phyloP scores from a whole-genome alignment of 1,284 basidiomycete genomes.

The Athelia sp. region DNA sequence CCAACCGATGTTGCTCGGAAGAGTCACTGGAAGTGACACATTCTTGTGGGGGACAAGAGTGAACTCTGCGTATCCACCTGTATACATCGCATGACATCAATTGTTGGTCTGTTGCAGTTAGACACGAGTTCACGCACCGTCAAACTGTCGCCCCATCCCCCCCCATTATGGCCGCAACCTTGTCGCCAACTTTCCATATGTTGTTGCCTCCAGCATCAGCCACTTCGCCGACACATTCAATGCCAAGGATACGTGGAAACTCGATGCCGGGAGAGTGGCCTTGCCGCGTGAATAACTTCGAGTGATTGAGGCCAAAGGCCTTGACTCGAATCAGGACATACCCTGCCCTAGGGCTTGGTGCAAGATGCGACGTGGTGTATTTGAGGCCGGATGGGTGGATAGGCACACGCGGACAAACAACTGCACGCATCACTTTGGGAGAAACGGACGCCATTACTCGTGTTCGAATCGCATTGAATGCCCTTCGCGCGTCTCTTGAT shows the following conservation, averaged over 20 bases:
- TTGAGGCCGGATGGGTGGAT: constrained; percentile 15
- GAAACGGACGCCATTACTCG: constrained; percentile 11
- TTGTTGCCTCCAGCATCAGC: constrained; percentile 16
- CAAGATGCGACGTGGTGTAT: constrained; percentile 13
- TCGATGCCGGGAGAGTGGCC: constrained; percentile 16
- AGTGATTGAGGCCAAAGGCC: constrained; percentile 17
- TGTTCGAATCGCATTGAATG: too few relatives aligned
- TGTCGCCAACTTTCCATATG: constrained; percentile 16
- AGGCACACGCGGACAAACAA: constrained; percentile 17
- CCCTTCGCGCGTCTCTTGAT: too few relatives aligned
- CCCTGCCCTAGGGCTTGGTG: constrained; percentile 14
- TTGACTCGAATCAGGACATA: constrained; percentile 20
- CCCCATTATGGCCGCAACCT: constrained; percentile 20
- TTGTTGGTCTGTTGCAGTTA: neutral
- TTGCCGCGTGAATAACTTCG: constrained; percentile 22
- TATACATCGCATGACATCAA: neutral
- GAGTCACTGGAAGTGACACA: constrained; percentile 17
- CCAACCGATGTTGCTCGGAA: constrained; percentile 16
- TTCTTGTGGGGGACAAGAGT: constrained; percentile 18
- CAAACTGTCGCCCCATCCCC: constrained; percentile 20
- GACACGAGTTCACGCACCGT: constrained; percentile 15
- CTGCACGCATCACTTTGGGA: constrained; percentile 16
- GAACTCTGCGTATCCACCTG: constrained; percentile 23
- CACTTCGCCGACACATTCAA: constrained; percentile 21
- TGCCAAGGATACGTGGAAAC: constrained; percentile 18